These are phyloP conservation scores for Populus hybrid DNA, from an alignment of 441 rosid genomes.

Conservation along the genomic window DNA sequence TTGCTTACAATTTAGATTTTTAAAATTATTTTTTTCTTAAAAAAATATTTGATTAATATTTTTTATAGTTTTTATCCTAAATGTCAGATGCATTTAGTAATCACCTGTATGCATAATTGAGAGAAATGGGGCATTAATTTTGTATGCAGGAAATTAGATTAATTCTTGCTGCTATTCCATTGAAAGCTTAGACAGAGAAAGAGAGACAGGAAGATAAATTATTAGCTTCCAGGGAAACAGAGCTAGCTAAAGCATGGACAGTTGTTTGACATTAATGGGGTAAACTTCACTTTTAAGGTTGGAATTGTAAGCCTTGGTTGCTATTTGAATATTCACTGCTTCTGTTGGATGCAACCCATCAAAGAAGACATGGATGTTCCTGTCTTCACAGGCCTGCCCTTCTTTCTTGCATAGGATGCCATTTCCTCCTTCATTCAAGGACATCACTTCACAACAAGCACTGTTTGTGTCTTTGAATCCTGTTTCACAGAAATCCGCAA, in stretches of 20 bases:
- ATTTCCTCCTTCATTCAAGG: conserved; percentile 25
- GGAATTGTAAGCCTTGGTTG: conserved; percentile 45
- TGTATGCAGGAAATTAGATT: too few relatives aligned
- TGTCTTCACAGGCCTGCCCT: conserved; percentile 28
- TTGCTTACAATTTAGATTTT: too few relatives aligned
- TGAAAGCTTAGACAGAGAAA: too few relatives aligned
- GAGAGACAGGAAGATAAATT: too few relatives aligned
- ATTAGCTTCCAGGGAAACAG: background rate
- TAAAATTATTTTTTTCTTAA: too few relatives aligned
- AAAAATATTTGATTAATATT: too few relatives aligned
- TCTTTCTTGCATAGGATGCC: conserved; percentile 40
- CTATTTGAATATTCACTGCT: conserved; percentile 41
- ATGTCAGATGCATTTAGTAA: too few relatives aligned
- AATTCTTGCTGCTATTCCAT: too few relatives aligned
- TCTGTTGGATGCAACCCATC: conserved; percentile 62
- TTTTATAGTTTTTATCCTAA: too few relatives aligned
- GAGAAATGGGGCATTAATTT: too few relatives aligned
- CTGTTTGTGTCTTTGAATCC: conserved; percentile 32
- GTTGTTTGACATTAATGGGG: conserved; percentile 41
- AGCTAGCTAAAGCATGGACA: conserved; percentile 22
- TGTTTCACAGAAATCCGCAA: conserved; percentile 2
- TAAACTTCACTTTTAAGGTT: conserved; percentile 27
- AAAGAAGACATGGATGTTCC: conserved; percentile 41
- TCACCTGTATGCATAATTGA: too few relatives aligned
- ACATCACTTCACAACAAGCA: conserved; percentile 39